These are phyloP conservation scores for Trypanosoma vivax DNA, from an alignment of 208 protist species.

Conservation along the genomic window DNA sequence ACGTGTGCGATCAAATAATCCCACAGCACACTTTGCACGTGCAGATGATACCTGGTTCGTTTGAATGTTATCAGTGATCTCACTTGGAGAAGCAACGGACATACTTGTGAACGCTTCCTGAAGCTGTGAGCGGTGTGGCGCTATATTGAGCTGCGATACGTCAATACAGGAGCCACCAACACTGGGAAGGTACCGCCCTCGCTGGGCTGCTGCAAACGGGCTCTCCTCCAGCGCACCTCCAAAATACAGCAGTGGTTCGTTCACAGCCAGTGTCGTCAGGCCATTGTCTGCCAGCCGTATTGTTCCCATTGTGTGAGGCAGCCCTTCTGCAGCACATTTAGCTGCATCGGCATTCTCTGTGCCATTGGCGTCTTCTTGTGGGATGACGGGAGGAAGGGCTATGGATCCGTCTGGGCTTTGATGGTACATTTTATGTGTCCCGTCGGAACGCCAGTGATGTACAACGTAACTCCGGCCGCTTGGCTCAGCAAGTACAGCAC, in stretches of 20 bases:
- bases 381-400: constrained; percentile 30
- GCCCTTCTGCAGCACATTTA: too few species aligned
- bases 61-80: too few species aligned
- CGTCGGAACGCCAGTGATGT: constrained; percentile 37
- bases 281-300: too few species aligned
- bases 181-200: constrained; percentile 26
- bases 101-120: constrained; percentile 1
- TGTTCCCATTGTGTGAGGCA: too few species aligned
- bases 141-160: constrained; percentile 39
- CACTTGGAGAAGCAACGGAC: not conserved
- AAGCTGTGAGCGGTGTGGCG: constrained; percentile 14
- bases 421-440: constrained; percentile 23
- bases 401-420: constrained; percentile 18
- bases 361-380: not conserved
- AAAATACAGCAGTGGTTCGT: constrained; percentile 12
- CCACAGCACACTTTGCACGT: constrained; percentile 7
- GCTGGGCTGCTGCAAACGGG: constrained; percentile 12
- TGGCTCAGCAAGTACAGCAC: constrained; percentile 26
- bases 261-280: not conserved
- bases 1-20: constrained; percentile 15
- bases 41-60: not conserved
- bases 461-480: constrained; percentile 42
- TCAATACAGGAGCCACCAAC: constrained; percentile 35
- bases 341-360: not conserved
- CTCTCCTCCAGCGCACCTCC: constrained; percentile 18